These are phyloP conservation scores for Xylariomycetidae sp. DNA, from an alignment of 2,329 filamentous ascomycete genomes.

Conservation along the genomic window DNA sequence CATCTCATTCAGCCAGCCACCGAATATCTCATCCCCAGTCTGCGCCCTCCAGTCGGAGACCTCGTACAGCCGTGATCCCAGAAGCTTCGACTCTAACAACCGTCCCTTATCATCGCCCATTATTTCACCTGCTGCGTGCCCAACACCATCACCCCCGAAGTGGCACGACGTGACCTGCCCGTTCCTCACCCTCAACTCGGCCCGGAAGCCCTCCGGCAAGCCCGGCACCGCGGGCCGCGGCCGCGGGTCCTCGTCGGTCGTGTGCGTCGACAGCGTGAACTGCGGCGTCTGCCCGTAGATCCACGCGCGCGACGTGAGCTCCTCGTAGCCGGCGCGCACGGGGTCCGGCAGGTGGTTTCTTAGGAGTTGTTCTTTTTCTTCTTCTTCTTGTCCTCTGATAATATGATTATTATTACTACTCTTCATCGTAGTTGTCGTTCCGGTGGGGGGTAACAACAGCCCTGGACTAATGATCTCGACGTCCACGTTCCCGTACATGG, in stretches of 20 bases:
- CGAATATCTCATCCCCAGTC: slow-evolving; percentile 11
- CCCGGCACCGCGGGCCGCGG: slow-evolving; percentile 46
- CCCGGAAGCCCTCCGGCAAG: slow-evolving; percentile 37
- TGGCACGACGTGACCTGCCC: slow-evolving; percentile 28
- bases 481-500: slow-evolving; percentile 55
- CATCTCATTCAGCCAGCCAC: slow-evolving; percentile 24
- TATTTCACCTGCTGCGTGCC: no score
- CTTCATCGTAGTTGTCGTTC: not conserved
- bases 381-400: not conserved
- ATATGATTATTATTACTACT: no score
- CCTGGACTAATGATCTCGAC: no score
- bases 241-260: slow-evolving; percentile 55
- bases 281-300: slow-evolving; percentile 81
- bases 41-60: slow-evolving; percentile 22
- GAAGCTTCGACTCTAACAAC: no score
- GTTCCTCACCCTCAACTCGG: slow-evolving; percentile 34
- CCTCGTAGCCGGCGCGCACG: not conserved
- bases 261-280: slow-evolving; percentile 65
- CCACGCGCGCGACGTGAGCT: slow-evolving; percentile 57
- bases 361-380: not conserved
- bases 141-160: slow-evolving; percentile 5
- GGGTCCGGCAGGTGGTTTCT: slow-evolving; percentile 22
- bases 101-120: no score
- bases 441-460: slow-evolving; percentile 26
- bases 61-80: slow-evolving; percentile 17